Evolutionary conservation across 73 alveolate genomes (phyloP), one percentile per base, ranked within the genome.

Genomic region (Paraurostyla sp.): DNA sequence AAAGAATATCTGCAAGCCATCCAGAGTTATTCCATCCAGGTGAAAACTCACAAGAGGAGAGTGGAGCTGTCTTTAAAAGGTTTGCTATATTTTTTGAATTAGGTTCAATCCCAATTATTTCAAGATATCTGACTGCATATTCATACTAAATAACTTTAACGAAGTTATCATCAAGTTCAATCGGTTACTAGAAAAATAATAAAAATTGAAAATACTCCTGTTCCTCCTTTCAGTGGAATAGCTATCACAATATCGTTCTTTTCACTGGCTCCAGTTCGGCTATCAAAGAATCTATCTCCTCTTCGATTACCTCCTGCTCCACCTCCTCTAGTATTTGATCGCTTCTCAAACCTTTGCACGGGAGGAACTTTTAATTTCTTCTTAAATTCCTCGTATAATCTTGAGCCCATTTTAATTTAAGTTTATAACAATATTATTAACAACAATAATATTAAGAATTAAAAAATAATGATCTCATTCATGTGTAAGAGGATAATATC

Each of bases 81-180:
- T 73, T 50, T 18, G 88, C 87, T 11, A 93, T 93, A 69, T 83
- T 91, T 68, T 82, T 87, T 45, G 81, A 49, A 30, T 82, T 93
- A 27, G 97, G 96, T 51, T 85, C 93, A 18, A 93, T 90, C 23
- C 93, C 92, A 69, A 93, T 85, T 18, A 52, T 40, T 40, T 93
- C 97, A n/a, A 93, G 78, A 76, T 93, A 93, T 32, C 95, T 49
- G 30, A 92, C 94, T 32, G 97, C 97, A 86, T 93, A 93, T 75
- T 93, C 97, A 56, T 84, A 68, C 86, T 93, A 90, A 36, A 93
- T 91, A 29, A 93, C 97, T 85, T 93, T 93, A 30, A 93, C 93
- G 54, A 93, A 93, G 65, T 87, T 71, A 68, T 93, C 91, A 49
- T 82, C 87, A 35, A 89, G 62, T 63, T 71, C 92, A 0, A 71